Conservation (phyloP, 169 alveolate genomes). For the Plasmodium coatneyi region DNA sequence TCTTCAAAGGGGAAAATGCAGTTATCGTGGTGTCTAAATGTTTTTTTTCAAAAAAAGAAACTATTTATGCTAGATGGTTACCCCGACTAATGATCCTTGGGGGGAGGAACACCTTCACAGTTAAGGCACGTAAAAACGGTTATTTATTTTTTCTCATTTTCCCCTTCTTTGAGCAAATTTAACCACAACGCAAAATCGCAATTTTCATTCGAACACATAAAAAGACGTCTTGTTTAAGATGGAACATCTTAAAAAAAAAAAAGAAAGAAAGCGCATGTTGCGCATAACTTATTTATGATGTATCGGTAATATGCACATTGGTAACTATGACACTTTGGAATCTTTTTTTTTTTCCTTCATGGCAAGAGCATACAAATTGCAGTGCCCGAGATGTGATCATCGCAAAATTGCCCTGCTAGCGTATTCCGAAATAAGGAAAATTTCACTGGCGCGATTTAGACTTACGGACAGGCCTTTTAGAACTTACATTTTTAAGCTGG, state of each 20-base stretch:
- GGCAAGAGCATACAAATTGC: background rate
- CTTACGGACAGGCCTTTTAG: background rate
- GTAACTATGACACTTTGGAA: background rate
- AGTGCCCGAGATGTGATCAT: background rate
- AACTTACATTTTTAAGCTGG: background rate
- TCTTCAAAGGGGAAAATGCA: background rate
- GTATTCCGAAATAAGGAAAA: background rate
- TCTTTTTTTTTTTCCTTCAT: background rate
- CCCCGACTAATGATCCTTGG: background rate
- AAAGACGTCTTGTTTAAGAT: background rate
- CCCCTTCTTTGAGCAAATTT: background rate
- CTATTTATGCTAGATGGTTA: background rate
- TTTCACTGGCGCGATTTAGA: background rate
- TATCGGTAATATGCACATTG: background rate
- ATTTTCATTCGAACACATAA: background rate
- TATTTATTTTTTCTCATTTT: background rate
- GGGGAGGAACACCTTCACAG: background rate
- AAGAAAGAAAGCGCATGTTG: background rate
- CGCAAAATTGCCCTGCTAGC: background rate
- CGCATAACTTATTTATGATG: background rate
- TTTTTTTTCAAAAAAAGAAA: background rate
- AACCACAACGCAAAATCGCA: background rate
- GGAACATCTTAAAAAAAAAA: background rate
- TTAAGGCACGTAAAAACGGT: background rate
- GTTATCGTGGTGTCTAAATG: slow-evolving; percentile 5